phyloP scores from a whole-genome alignment of 2,329 filamentous ascomycete species.

The Aureobasidium leucospermi region DNA sequence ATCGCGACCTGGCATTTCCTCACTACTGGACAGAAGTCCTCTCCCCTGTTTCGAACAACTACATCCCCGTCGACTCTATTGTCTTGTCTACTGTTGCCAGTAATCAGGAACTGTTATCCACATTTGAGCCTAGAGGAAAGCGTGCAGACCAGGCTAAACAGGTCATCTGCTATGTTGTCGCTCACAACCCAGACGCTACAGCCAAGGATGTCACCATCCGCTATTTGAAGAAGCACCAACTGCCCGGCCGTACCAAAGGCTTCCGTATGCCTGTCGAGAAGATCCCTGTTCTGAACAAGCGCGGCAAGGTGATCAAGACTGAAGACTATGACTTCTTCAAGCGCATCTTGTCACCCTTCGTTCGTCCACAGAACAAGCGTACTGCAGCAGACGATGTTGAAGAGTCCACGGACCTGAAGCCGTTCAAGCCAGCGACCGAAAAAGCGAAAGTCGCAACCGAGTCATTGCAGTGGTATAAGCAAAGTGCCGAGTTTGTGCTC shows the following conservation, averaged over 20 bases:
- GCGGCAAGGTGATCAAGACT: constrained; percentile 69
- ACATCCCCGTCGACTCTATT: constrained; percentile 70
- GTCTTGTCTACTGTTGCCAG: constrained; percentile 63
- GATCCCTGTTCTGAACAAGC: constrained; percentile 67
- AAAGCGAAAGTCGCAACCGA: constrained; percentile 43
- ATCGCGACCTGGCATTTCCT: constrained; percentile 72
- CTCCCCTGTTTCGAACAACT: constrained; percentile 72
- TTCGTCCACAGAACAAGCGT: constrained; percentile 42
- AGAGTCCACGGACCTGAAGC: constrained; percentile 67
- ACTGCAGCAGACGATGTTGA: constrained; percentile 74
- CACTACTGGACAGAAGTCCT: constrained; percentile 91
- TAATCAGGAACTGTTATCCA: constrained; percentile 62
- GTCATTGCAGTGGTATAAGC: constrained; percentile 82
- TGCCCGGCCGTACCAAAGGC: constrained; percentile 87
- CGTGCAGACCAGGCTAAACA: constrained; percentile 83
- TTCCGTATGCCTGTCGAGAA: constrained; percentile 72
- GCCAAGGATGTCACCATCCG: constrained; percentile 92
- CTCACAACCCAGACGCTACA: constrained; percentile 73
- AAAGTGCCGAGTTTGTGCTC: constrained; percentile 76
- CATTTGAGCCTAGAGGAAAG: constrained; percentile 73
- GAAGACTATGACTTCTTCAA: constrained; percentile 87
- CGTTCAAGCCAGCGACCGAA: constrained; percentile 53
- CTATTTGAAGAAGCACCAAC: constrained; percentile 73
- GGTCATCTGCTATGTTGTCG: constrained; percentile 82
- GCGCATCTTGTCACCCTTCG: constrained; percentile 67